phyloP scores from a whole-genome alignment of 768 basidiomycete genomes.

The Russula abietina region DNA sequence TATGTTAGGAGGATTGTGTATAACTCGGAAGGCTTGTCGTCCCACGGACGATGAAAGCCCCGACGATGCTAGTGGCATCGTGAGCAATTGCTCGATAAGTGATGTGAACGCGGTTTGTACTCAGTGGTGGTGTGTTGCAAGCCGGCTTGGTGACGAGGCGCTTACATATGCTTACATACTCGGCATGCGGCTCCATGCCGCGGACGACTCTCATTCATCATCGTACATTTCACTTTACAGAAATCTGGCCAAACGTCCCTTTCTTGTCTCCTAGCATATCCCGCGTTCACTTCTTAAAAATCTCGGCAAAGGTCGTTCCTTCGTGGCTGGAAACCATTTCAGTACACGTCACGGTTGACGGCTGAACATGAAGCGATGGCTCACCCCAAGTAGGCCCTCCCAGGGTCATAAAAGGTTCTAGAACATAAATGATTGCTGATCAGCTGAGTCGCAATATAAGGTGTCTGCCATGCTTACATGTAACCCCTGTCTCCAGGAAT shows the following conservation, averaged over 20 bases:
- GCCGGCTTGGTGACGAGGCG: neutral
- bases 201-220: no score
- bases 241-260: no score
- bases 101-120: neutral
- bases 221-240: neutral
- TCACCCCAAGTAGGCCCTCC: conserved; percentile 44
- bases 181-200: no score
- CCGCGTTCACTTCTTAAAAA: conserved; percentile 31
- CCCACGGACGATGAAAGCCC: conserved; percentile 28
- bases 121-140: neutral
- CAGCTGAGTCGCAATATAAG: neutral
- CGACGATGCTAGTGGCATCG: conserved; percentile 33
- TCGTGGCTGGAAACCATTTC: conserved; percentile 32
- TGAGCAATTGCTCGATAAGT: conserved; percentile 6
- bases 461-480: conserved; percentile 38
- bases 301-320: conserved; percentile 43
- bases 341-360: neutral
- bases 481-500: conserved; percentile 51
- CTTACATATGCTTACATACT: neutral
- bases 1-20: conserved; percentile 28
- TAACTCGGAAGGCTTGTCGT: conserved; percentile 23
- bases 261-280: neutral
- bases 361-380: conserved; percentile 25
- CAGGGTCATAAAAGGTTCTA: conserved; percentile 49
- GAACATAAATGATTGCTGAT: neutral